phyloP scores from a whole-genome alignment of 495 filamentous ascomycete species.

The Neurospora tetraspora region DNA sequence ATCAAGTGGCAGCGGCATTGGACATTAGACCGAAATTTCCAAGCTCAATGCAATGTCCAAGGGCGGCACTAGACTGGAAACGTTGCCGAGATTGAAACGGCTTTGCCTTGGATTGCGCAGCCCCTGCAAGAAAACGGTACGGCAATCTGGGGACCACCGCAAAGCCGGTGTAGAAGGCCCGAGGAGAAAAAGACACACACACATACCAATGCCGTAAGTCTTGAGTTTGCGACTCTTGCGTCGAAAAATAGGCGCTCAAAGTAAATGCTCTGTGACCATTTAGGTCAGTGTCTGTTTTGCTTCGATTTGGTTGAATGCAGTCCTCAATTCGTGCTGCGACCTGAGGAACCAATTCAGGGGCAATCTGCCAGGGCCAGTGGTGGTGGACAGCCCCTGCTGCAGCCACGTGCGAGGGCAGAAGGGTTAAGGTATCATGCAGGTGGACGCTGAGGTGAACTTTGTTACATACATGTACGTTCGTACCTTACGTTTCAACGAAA shows the following conservation, averaged over 20 bases:
- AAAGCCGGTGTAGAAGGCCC: slow-evolving; percentile 1
- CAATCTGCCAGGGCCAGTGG: not conserved
- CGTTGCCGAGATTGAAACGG: slow-evolving; percentile 34
- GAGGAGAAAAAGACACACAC: not conserved
- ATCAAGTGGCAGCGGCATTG: slow-evolving; percentile 2
- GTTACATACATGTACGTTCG: not conserved
- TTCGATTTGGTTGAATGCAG: not conserved
- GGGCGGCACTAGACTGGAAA: slow-evolving; percentile 31
- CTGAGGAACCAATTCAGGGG: not conserved
- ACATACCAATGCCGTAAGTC: slow-evolving; percentile 1
- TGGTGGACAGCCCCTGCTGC: not conserved
- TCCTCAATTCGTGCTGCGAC: not conserved
- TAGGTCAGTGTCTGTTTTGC: not conserved
- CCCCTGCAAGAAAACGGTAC: slow-evolving; percentile 1
- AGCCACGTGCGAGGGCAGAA: not conserved
- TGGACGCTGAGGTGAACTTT: not conserved
- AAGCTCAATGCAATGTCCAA: slow-evolving; percentile 23
- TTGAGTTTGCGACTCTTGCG: not conserved
- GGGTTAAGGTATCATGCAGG: not conserved
- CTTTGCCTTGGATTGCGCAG: slow-evolving; percentile 13
- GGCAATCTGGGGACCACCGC: slow-evolving; percentile 1
- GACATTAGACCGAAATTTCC: slow-evolving; percentile 19
- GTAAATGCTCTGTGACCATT: not conserved
- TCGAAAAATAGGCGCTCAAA: not conserved
- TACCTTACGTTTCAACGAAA: not conserved